Evolutionary conservation across 2,329 filamentous ascomycete genomes (phyloP), one percentile per base, ranked within the genome.

Genomic region (Diplodia corticola): DNA sequence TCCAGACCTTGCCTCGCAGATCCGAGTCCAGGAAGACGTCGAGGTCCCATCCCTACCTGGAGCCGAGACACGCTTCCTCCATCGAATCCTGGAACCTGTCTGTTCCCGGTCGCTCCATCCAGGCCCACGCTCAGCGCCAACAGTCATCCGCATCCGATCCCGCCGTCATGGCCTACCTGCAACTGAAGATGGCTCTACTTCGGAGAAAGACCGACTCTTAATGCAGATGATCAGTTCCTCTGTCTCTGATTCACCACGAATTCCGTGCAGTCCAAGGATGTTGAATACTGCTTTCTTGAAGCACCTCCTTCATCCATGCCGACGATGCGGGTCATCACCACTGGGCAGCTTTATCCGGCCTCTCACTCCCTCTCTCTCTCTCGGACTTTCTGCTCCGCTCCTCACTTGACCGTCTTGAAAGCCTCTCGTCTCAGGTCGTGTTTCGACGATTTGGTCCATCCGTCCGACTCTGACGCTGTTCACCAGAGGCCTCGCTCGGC

Each of bases 1-100:
- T 0, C 88, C 91, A 59, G 78, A 81, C 28, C 82, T 15, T 51
- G 48, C 57, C 40, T 24, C 28, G 33, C n/a, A 28, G 40, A 7
- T 35, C 57, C 10, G 33, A 44, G 28, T 40, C 44, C 9, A 6
- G 40, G 17, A 3, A 24, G 24, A 26, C 40, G 7, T 20, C 63
- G 2, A 46, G 33, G 17, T 48, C 53, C 15, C 65, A 67, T 20
- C 59, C 65, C 5, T 67, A 67, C 37, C 51, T 67, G 28, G 51
- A 61, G 20, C 46, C 60, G 10, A 57, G n/a, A 17, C 57, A 49
- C 24, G 65, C 65, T 15, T 67, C 65, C 10, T 67, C 59, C 26
- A 67, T 67, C 46, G 65, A 63, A n/a, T 67, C 65, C 5, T 67
- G 65, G 65, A 71, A 46, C 55, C 46, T 48, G 49, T 70, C 66